Base-by-base conservation (phyloP, 2,329 filamentous ascomycete species). In the Paraphoma chrysanthemicola region DNA sequence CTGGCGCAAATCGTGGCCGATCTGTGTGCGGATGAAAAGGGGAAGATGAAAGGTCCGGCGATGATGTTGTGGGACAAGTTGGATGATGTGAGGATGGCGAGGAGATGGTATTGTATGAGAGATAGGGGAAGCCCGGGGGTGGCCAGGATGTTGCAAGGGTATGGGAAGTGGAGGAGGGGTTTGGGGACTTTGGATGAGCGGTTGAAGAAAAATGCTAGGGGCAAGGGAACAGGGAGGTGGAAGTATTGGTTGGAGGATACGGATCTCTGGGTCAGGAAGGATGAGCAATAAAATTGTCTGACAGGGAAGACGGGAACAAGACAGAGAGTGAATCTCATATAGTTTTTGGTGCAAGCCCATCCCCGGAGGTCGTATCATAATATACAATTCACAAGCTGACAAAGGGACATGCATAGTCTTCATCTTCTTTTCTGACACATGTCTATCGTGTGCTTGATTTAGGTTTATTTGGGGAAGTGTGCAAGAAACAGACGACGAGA, bases 1-100 rank as follows among this genome's bases (percentile, higher is more conserved):
- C 28, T 69, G 14, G 45, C 63, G 38, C 67, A 66, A 44, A 61
- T 69, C 9, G 28, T 62, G 1, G 61, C 63, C 2, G 66, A 69
- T 43, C 12, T 60, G 8, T 48, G 53, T 1, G 31, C 30, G 1
- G 23, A 47, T 9, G 23, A 47, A 9, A 18, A 44, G 2, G 23
- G 31, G 0, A 16, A 48, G 14, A n/a, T n/a, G n/a, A n/a, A n/a
- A n/a, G 54, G 57, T 11, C 57, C 57, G 4, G 51, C 43, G 11
- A 48, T 52, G 17, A 51, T 60, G 3, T 31, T 60, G 2, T 47
- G 50, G 16, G 51, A 60, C 42, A 9, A 14, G 9, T 48, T 57
- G 45, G 17, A 23, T 43, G 11, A 31, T 4, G 14, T 57, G 2
- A 23, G 48, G 9, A 9, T 31, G 2, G 44, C 12, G 10, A 50